These are phyloP conservation scores for Candida nitratophila DNA, from an alignment of 805 yeast genomes.

Conservation along the genomic window DNA sequence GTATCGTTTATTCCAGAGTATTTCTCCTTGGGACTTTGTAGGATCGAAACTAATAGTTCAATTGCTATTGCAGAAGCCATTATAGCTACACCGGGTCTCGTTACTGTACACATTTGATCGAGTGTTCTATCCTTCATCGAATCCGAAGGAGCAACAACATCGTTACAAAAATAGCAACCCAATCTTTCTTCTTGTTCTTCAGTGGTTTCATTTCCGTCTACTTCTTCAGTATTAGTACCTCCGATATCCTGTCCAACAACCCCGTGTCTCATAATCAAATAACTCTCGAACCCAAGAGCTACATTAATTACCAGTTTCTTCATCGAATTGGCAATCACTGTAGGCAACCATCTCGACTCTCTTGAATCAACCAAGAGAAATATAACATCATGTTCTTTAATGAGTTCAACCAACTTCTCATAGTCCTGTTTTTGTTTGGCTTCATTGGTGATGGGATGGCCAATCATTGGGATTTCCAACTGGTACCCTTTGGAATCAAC, in stretches of 20 bases:
- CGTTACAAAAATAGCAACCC: slow-evolving; percentile 96
- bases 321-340: slow-evolving; percentile 63
- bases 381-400: slow-evolving; percentile 65
- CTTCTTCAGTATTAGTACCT: slow-evolving; percentile 7
- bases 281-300: slow-evolving; percentile 93
- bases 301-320: slow-evolving; percentile 79
- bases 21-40: slow-evolving; percentile 57
- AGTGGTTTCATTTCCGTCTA: slow-evolving; percentile 9
- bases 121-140: slow-evolving; percentile 80
- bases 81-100: slow-evolving; percentile 92
- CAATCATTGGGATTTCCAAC: slow-evolving; percentile 91
- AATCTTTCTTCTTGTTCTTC: slow-evolving; percentile 30
- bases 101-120: slow-evolving; percentile 98
- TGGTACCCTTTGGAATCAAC: slow-evolving; percentile 56
- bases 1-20: slow-evolving; percentile 29
- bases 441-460: slow-evolving; percentile 71
- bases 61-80: slow-evolving; percentile 84
- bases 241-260: slow-evolving; percentile 20
- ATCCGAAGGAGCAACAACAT: slow-evolving; percentile 89
- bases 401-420: slow-evolving; percentile 42
- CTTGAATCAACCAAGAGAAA: slow-evolving; percentile 89
- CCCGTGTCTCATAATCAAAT: slow-evolving; percentile 92
- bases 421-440: slow-evolving; percentile 42
- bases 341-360: slow-evolving; percentile 97
- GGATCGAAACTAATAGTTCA: slow-evolving; percentile 65